Base-by-base conservation (phyloP, 2,329 filamentous ascomycete species). In the Aureobasidium mangrovei region DNA sequence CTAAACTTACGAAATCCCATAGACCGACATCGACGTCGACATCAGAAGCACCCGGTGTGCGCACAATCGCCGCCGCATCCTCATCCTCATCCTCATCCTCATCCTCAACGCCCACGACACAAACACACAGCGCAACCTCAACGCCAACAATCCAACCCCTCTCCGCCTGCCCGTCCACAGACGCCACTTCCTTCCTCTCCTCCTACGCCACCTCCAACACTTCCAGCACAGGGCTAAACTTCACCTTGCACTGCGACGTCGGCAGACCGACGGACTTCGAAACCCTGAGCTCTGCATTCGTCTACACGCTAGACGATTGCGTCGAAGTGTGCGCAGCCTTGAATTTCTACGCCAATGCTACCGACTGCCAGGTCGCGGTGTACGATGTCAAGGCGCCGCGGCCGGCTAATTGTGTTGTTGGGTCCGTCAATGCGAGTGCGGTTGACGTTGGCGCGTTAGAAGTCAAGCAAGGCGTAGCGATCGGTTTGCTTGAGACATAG, bases 261-360 rank as follows among this genome's bases (percentile, higher is more conserved):
- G 48, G 60, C 39, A 63, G 59, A 27, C 66, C 67, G 7, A 51
- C 59, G 5, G 49, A 59, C n/a, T 53, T 43, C 40, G 27, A 42
- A 6, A 28, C 48, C 4, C 59, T 67, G 38, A 56, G 62, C 4
- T 57, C 63, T 53, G 65, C 64, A 6, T 69, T 63, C 57, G 67
- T 67, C 18, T 69, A 69, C 59, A 63, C 59, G 52, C 66, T 69
- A 58, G 58, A 58, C 57, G 67, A 69, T 54, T 69, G 67, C 60
- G 61, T 69, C 29, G 65, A 68, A 52, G 27, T 67, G 36, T 69
- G 67, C 57, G 65, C 67, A 9, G 60, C 61, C 28, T 60, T 63
- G 57, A 68, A 69, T 42, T 61, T 55, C 55, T 60, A 56, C 46
- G 54, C 58, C 10, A 55, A 42, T 24, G 43, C 39, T 44, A 8